Evolutionary conservation across 371 early-diverging fungal genomes (phyloP), one percentile per base, ranked within the genome.

Genomic region (Saksenaea vasiformis): DNA sequence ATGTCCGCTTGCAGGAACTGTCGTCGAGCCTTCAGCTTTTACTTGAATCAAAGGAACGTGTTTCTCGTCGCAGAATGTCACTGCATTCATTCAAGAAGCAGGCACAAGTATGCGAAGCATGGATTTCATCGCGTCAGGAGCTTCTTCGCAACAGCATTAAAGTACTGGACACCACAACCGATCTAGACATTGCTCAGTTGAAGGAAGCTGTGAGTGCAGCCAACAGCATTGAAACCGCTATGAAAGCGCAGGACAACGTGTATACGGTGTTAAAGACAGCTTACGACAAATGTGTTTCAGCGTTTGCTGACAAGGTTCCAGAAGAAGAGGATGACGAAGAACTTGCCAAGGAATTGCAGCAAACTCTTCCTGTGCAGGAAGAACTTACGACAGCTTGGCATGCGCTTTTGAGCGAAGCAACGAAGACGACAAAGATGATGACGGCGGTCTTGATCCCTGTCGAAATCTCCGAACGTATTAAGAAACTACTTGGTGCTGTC

Each of bases 21-120:
- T 66, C 66, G 47, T 57, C 56, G 0, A 62, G 70, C 24, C 62
- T 82, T 24, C 70, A 76, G 27, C 41, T 65, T 0, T 41, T 79
- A 9, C 56, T 82, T 7, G 75, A 78, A 36, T 67, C 74, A 4
- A 79, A 76, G 19, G 80, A 79, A 56, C 70, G 72, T 10, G 39
- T 76, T 4, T 78, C 80, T 19, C 74, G 78, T 17, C 74, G 74
- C 15, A 54, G 65, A 28, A 57, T 74, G n/a, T 64, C 75, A 0
- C 36, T 74, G 1, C 68, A 76, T 14, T 44, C 72, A 0, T 82
- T 61, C 36, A 61, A 61, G 19, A 74, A 74, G 34, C 75, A 82
- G 59, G 71, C 59, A 3, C 58, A 69, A 11, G 53, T 61, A 0
- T 68, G 67, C 35, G 68, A 61, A 38, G 59, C 61, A 10, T 82